Evolutionary conservation across 1,139 yeast species (phyloP), one percentile per base, ranked within the genome.

Genomic region (Arxiozyma bovina): DNA sequence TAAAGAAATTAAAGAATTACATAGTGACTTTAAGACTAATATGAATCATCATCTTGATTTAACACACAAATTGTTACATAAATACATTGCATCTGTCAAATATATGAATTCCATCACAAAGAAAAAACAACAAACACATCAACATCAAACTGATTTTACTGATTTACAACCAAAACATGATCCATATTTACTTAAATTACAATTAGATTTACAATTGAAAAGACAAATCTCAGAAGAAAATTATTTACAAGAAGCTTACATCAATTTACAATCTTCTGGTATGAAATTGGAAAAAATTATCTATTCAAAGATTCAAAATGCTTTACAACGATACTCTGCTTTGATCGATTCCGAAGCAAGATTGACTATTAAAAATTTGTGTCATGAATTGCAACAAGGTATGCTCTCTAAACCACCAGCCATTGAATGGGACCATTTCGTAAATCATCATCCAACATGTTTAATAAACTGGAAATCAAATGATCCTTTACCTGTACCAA

Each of bases 341-440:
- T 70, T 82, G 55, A 76, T 86, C 34, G 79, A 77, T 57, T 71
- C 78, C 5, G 89, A 85, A 65, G 77, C 84, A 48, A 76, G 81
- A 42, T 66, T 83, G 1, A 77, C 80, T 56, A 76, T 81, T 50
- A 77, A 79, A 54, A 80, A 77, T 61, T 70, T 86, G 61, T 77
- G 84, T 54, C 82, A 82, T 52, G 85, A 81, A 64, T 72, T 86
- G 56, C 77, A 77, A 57, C 75, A 82, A 54, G 90, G 91, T 8
- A 78, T 85, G 55, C 73, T 85, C 50, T 73, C 81, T 38, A 83
- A 83, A 62, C 85, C 82, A 55, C 73, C 81, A 5, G 78, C 76
- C 38, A 75, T 80, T 60, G 94, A 86, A 70, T 86, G 93, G 93
- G 88, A 85, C 64, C 79, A 81, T 45, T 85, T 85, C 59, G 83